Percentiles rank a stretch among this genome's conserved stretches.
phyloP scores from a whole-genome alignment of 306 rosid species.

The Sesbania bispinosa region DNA sequence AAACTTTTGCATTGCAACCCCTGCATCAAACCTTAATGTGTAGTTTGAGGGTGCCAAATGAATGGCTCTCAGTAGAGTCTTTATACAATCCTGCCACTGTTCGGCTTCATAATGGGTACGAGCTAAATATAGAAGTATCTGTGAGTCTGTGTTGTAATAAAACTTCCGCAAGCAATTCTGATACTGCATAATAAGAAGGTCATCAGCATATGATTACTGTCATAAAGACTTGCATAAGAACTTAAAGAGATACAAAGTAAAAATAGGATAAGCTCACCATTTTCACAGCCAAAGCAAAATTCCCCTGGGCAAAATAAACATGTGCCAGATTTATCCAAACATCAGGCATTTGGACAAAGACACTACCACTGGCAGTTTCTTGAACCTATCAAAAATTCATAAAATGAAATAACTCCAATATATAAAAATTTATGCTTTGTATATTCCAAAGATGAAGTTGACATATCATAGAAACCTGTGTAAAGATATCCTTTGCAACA shows the following conservation, averaged over 20 bases:
- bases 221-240: too few species aligned
- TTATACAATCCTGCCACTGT: conserved; percentile 99
- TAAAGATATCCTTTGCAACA: conserved; percentile 89
- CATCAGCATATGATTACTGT: conserved; percentile 29
- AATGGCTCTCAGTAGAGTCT: conserved; percentile 85
- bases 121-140: conserved; percentile 89
- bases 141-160: conserved; percentile 88
- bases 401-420: conserved; percentile 22
- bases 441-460: conserved; percentile 28
- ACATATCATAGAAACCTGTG: conserved; percentile 48
- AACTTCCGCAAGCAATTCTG: conserved; percentile 98
- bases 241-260: conserved; percentile 17
- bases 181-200: conserved; percentile 67
- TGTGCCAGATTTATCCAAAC: conserved; percentile 99
- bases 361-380: conserved; percentile 99
- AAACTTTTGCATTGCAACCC: conserved; percentile 97
- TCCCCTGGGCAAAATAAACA: conserved; percentile 97
- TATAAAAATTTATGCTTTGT: conserved; percentile 17
- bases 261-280: conserved; percentile 54
- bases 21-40: conserved; percentile 95
- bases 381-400: conserved; percentile 65
- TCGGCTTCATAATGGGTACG: conserved; percentile 98
- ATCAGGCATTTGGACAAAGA: conserved; percentile 99
- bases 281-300: conserved; percentile 90
- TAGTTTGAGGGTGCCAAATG: conserved; percentile 98